Evolutionary conservation across 768 basidiomycete species (phyloP).

Genomic region (Russula sp.): DNA sequence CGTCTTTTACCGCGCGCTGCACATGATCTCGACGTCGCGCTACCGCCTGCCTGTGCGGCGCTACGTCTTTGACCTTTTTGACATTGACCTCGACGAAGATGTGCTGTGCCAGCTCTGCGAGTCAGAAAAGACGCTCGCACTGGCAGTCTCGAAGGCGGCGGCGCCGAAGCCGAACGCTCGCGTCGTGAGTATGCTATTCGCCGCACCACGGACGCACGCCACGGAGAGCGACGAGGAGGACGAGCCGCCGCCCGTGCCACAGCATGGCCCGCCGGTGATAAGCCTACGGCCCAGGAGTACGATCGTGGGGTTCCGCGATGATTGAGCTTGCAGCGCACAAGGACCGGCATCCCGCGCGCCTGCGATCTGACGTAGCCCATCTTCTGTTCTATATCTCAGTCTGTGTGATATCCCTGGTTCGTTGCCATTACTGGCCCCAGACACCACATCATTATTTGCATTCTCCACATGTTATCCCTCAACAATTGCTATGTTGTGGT

Average conservation of each 20-base stretch:
- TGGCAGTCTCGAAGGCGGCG: conserved; percentile 33
- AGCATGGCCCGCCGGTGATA: conserved; percentile 16
- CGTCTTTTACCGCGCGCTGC: conserved; percentile 79
- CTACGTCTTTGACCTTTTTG: conserved; percentile 92
- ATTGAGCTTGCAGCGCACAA: neutral
- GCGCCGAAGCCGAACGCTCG: conserved; percentile 5
- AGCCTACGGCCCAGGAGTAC: conserved; percentile 22
- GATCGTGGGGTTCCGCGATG: conserved; percentile 21
- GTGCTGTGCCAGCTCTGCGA: conserved; percentile 50
- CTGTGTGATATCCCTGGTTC: neutral
- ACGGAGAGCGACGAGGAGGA: conserved; percentile 25
- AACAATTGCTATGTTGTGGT: conserved; percentile 11
- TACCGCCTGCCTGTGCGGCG: conserved; percentile 89
- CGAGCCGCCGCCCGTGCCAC: conserved; percentile 5
- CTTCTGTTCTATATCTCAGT: neutral
- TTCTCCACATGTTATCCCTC: neutral
- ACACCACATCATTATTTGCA: neutral
- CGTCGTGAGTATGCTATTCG: conserved; percentile 23
- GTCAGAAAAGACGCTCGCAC: conserved; percentile 40
- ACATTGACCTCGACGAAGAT: conserved; percentile 64
- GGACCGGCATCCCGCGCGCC: neutral
- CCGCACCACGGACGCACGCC: conserved; percentile 18
- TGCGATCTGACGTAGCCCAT: neutral
- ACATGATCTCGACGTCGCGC: conserved; percentile 81
- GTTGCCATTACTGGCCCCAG: neutral